These are phyloP conservation scores for Cercospora zeina DNA, from an alignment of 2,329 filamentous ascomycete species.

Conservation along the genomic window DNA sequence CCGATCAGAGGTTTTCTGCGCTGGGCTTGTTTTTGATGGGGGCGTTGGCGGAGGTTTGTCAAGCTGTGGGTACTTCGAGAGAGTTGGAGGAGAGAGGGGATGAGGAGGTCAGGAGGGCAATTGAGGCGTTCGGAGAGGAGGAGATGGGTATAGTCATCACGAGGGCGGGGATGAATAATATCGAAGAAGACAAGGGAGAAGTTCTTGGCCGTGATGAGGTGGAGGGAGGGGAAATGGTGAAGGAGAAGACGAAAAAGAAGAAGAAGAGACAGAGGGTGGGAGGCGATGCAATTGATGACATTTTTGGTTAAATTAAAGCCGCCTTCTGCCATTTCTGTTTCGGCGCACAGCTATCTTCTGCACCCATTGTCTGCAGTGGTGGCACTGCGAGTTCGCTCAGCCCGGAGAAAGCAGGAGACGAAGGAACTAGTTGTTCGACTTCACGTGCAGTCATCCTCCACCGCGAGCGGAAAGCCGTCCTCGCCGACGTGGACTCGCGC, in stretches of 20 bases:
- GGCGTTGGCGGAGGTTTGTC: constrained; percentile 45
- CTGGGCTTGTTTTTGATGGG: constrained; percentile 50
- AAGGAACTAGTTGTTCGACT: background rate
- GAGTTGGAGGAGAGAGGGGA: constrained; percentile 47
- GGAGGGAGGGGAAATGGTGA: background rate
- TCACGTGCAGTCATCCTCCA: background rate
- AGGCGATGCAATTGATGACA: constrained; percentile 68
- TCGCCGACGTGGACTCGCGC: constrained; percentile 1
- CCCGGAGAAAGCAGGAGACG: background rate
- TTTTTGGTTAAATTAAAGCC: constrained; percentile 54
- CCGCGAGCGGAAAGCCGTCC: background rate
- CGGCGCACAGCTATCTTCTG: background rate
- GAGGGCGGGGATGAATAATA: constrained; percentile 33
- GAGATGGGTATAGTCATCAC: constrained; percentile 34
- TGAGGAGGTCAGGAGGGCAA: constrained; percentile 45
- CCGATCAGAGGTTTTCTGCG: constrained; percentile 49
- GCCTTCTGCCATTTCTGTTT: background rate
- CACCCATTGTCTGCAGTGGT: background rate
- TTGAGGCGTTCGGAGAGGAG: constrained; percentile 49
- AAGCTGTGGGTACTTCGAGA: constrained; percentile 45
- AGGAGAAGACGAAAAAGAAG: constrained; percentile 38
- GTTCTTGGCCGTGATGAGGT: background rate
- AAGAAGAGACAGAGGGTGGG: constrained; percentile 61
- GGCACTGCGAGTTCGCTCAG: background rate
- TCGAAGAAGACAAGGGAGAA: constrained; percentile 40